phyloP scores from a whole-genome alignment of 805 yeast genomes.

The Pichia heedii region DNA sequence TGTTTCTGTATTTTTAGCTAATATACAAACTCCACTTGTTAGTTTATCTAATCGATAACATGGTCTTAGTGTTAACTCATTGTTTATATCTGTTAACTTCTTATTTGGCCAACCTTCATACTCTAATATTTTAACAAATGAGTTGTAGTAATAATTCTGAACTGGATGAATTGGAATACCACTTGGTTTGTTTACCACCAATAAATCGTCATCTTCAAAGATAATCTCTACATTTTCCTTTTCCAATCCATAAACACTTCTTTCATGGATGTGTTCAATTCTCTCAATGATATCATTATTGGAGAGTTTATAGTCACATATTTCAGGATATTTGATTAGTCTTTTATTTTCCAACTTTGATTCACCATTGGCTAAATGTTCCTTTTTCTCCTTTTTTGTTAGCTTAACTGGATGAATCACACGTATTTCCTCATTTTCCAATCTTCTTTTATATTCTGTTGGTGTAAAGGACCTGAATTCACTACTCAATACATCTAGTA shows the following conservation, averaged over 20 bases:
- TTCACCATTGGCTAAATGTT: background rate
- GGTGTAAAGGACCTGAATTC: constrained; percentile 30
- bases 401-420: constrained; percentile 14
- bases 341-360: background rate
- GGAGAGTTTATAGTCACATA: constrained; percentile 12
- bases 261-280: constrained; percentile 25
- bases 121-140: constrained; percentile 38
- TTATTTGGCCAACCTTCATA: constrained; percentile 15
- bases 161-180: constrained; percentile 51
- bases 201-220: constrained; percentile 22
- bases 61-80: constrained; percentile 18
- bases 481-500: constrained; percentile 29
- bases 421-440: constrained; percentile 14
- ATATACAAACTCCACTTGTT: constrained; percentile 43
- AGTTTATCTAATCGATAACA: constrained; percentile 46
- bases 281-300: constrained; percentile 24
- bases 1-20: constrained; percentile 32
- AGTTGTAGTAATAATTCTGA: constrained; percentile 36
- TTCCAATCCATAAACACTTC: constrained; percentile 10
- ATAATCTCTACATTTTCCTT: constrained; percentile 11
- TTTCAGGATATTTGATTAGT: constrained; percentile 12
- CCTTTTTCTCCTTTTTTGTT: constrained; percentile 11
- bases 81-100: background rate
- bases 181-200: constrained; percentile 42
- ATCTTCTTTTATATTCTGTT: constrained; percentile 17